Evolutionary conservation across 805 yeast genomes (phyloP).

Genomic region (Aciculoconidium aculeatum): DNA sequence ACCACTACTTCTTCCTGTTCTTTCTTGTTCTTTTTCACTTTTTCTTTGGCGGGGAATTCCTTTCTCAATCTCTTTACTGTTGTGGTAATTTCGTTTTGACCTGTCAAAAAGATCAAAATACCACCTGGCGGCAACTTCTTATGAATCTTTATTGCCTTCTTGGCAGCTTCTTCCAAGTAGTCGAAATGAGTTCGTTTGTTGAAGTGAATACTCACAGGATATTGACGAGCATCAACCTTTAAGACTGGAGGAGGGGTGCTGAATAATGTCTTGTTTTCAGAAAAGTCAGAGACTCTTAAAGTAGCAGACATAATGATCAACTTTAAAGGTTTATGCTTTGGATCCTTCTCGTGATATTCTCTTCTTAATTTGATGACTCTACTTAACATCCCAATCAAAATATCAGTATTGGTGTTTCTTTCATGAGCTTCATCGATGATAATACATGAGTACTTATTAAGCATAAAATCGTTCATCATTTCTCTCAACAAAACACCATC

Average conservation of each 20-base stretch:
- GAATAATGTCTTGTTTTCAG: conserved; percentile 73
- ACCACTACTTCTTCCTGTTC: conserved; percentile 25
- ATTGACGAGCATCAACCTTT: conserved; percentile 88
- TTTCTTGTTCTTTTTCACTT: conserved; percentile 13
- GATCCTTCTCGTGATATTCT: conserved; percentile 43
- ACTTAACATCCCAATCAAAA: conserved; percentile 89
- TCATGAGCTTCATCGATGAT: conserved; percentile 98
- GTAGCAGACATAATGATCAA: conserved; percentile 96
- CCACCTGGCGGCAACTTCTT: conserved; percentile 87
- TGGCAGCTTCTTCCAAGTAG: conserved; percentile 81
- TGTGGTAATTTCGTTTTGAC: conserved; percentile 83
- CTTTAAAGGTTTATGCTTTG: conserved; percentile 61
- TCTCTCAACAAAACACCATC: conserved; percentile 93
- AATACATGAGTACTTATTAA: conserved; percentile 77
- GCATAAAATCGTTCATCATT: conserved; percentile 80
- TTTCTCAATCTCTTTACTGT: conserved; percentile 64
- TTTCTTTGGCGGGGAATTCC: conserved; percentile 54
- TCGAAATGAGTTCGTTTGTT: conserved; percentile 71
- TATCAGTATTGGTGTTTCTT: conserved; percentile 92
- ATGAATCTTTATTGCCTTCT: conserved; percentile 84
- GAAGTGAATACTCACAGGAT: conserved; percentile 89
- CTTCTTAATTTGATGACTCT: conserved; percentile 72
- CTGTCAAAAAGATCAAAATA: conserved; percentile 84
- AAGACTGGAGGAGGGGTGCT: conserved; percentile 76
- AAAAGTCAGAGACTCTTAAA: conserved; percentile 84